A percentile compares a stretch with the other conserved stretches of the same genome.
Conservation (phyloP, 768 basidiomycete genomes). For the Mycena pura region DNA sequence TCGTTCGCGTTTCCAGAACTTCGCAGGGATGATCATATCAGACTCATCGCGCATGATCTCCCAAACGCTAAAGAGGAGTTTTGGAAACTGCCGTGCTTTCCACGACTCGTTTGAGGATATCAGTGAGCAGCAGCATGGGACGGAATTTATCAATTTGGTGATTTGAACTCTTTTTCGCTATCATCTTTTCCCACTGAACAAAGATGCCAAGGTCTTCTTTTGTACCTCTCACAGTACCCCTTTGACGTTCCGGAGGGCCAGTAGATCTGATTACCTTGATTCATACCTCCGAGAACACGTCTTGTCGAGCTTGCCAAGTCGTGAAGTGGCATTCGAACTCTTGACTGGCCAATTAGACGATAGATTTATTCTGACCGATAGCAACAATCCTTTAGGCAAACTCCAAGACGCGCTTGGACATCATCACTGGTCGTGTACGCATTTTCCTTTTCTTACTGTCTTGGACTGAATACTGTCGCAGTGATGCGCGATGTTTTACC, state of each 20-base stretch:
- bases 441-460: not conserved
- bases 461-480: slow-evolving; percentile 31
- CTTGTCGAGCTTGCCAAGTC: slow-evolving; percentile 54
- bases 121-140: slow-evolving; percentile 51
- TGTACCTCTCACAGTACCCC: slow-evolving; percentile 66
- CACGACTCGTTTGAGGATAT: slow-evolving; percentile 65
- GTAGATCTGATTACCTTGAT: slow-evolving; percentile 66
- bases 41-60: slow-evolving; percentile 70
- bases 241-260: slow-evolving; percentile 64
- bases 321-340: slow-evolving; percentile 59
- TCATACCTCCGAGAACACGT: slow-evolving; percentile 71
- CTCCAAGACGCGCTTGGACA: slow-evolving; percentile 71
- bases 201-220: slow-evolving; percentile 71
- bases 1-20: slow-evolving; percentile 65
- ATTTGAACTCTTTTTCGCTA: not conserved
- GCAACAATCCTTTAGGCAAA: slow-evolving; percentile 63
- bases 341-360: slow-evolving; percentile 50
- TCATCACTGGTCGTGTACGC: slow-evolving; percentile 79
- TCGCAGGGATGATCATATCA: slow-evolving; percentile 75
- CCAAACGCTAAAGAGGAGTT: slow-evolving; percentile 72
- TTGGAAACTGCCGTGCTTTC: slow-evolving; percentile 83
- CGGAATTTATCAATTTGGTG: slow-evolving; percentile 79
- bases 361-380: slow-evolving; percentile 67
- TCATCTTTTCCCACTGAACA: not conserved
- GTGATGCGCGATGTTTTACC: slow-evolving; percentile 85